Evolutionary conservation across 225 moss, liverwort and hornwort genomes (phyloP).

Genomic region (Sphagnum tenellum): DNA sequence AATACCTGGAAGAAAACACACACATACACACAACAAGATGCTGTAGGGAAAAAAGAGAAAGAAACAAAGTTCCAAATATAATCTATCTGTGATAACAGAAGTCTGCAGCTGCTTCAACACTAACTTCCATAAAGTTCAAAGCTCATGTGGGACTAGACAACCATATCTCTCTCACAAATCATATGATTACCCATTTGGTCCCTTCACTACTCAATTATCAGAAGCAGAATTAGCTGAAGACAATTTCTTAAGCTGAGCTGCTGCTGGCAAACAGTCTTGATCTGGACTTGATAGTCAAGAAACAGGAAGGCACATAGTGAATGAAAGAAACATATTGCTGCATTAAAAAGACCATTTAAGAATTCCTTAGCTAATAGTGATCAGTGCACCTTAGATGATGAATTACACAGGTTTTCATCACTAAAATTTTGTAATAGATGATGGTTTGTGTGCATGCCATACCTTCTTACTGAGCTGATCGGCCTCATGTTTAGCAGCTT

Average conservation of each 20-base stretch:
- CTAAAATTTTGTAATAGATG: too few relatives aligned
- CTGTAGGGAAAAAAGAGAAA: too few relatives aligned
- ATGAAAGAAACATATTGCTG: not conserved
- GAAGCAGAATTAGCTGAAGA: too few relatives aligned
- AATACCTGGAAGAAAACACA: constrained; percentile 15
- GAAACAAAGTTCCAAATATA: not conserved
- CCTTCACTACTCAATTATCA: too few relatives aligned
- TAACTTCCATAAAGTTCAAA: not conserved
- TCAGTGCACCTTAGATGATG: not conserved
- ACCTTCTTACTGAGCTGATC: constrained; percentile 44
- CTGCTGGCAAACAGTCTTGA: not conserved
- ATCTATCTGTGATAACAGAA: not conserved
- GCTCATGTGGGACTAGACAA: not conserved
- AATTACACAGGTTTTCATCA: not conserved
- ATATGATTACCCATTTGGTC: too few relatives aligned
- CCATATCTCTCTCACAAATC: not conserved
- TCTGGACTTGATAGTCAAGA: too few relatives aligned
- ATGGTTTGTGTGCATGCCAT: too few relatives aligned
- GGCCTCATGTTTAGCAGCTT: constrained; percentile 40
- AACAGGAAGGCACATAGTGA: too few relatives aligned
- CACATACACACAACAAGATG: constrained; percentile 1
- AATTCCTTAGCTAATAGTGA: too few relatives aligned
- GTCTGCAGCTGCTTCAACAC: not conserved
- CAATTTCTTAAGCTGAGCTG: not conserved
- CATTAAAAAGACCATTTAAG: not conserved